A percentile compares a stretch with the other conserved stretches of the same genome.
These are phyloP conservation scores for Candida verbasci DNA, from an alignment of 805 yeast genomes.

Conservation along the genomic window DNA sequence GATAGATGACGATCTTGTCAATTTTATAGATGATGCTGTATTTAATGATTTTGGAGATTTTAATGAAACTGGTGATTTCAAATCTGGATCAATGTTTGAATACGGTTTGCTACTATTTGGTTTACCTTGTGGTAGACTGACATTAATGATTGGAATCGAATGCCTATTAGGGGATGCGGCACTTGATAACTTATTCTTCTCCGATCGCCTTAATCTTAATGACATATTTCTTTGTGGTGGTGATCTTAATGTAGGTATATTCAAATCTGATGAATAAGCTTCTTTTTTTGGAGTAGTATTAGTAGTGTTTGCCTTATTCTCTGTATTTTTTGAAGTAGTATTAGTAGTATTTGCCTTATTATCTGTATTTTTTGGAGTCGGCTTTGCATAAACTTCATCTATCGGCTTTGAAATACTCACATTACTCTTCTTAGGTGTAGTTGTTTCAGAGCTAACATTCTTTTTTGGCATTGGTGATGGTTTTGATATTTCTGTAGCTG, in stretches of 20 bases:
- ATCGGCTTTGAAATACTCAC: too few species aligned
- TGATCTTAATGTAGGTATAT: too few species aligned
- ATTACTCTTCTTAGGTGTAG: neutral
- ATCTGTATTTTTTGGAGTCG: too few species aligned
- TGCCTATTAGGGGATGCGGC: too few species aligned
- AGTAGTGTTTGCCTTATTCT: too few species aligned
- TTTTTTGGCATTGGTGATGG: neutral
- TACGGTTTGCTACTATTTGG: neutral
- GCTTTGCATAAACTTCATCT: neutral
- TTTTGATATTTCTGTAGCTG: neutral
- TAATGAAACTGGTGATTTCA: neutral
- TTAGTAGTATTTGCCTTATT: too few species aligned
- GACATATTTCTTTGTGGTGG: too few species aligned
- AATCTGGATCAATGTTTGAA: constrained; percentile 1
- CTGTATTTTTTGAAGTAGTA: too few species aligned
- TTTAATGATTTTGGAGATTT: neutral
- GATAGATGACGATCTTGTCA: constrained; percentile 1
- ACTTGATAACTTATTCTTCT: too few species aligned
- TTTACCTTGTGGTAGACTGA: constrained; percentile 1
- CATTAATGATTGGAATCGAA: too few species aligned
- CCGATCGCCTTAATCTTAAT: too few species aligned
- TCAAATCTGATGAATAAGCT: neutral
- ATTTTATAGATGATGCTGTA: neutral
- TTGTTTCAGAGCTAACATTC: too few species aligned
- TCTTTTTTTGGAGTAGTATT: neutral